Percentiles rank a stretch among this genome's conserved stretches.
These are phyloP conservation scores for Leptoxyphium fumago DNA, from an alignment of 2,329 filamentous ascomycete species.

Conservation along the genomic window DNA sequence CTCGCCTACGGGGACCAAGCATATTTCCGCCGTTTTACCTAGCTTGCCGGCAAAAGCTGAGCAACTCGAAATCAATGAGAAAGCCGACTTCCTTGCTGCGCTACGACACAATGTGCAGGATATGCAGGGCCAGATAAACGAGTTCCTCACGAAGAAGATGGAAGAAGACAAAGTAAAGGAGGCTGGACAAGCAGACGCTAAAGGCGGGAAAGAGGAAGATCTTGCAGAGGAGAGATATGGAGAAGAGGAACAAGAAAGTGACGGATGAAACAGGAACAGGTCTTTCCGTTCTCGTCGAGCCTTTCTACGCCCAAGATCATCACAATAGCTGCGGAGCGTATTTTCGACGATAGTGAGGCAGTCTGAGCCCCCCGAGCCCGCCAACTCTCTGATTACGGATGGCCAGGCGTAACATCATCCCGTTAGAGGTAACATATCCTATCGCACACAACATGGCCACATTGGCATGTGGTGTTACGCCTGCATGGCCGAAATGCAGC, in stretches of 20 bases:
- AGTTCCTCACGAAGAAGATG: slow-evolving; percentile 59
- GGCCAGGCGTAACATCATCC: too few relatives aligned
- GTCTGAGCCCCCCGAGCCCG: too few relatives aligned
- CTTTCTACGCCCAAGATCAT: too few relatives aligned
- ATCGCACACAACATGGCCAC: too few relatives aligned
- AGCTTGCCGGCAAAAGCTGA: not conserved
- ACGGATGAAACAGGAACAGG: slow-evolving; percentile 6
- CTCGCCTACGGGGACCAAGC: not conserved
- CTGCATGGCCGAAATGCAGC: too few relatives aligned
- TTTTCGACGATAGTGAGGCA: too few relatives aligned
- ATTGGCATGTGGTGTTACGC: too few relatives aligned
- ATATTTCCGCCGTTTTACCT: not conserved
- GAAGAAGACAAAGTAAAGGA: slow-evolving; percentile 39
- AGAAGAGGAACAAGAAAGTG: slow-evolving; percentile 33
- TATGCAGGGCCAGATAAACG: slow-evolving; percentile 55
- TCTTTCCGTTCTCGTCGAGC: too few relatives aligned
- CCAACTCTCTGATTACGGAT: too few relatives aligned
- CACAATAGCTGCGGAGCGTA: too few relatives aligned
- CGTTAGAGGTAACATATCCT: too few relatives aligned
- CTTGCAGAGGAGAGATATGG: slow-evolving; percentile 9
- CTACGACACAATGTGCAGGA: slow-evolving; percentile 43
- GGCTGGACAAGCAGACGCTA: not conserved
- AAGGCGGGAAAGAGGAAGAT: not conserved
- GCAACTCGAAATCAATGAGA: slow-evolving; percentile 23
- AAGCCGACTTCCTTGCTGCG: slow-evolving; percentile 43